Percentiles rank a stretch among this genome's conserved stretches.
Conservation (phyloP, 140 eudicot species). For the Senecio squalidus region DNA sequence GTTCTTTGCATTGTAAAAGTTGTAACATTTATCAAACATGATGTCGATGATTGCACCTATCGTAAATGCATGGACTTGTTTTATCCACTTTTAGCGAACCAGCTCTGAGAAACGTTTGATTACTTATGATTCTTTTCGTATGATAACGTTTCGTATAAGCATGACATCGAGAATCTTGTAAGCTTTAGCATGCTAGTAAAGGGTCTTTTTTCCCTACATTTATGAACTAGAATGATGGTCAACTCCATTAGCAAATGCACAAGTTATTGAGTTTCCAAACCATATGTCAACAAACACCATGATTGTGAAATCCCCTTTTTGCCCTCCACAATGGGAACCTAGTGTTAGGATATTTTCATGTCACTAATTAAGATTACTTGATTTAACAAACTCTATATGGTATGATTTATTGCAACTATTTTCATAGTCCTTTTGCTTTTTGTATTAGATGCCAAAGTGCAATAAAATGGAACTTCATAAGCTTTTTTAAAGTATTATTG, state of each 20-base stretch:
- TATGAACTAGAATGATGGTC: constrained; percentile 35
- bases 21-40: background rate
- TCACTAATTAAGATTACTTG: too few species aligned
- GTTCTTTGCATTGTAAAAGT: background rate
- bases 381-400: too few species aligned
- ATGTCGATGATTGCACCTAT: constrained; percentile 7
- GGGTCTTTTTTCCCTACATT: constrained; percentile 26
- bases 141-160: constrained; percentile 24
- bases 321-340: constrained; percentile 40
- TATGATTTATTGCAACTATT: too few species aligned
- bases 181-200: constrained; percentile 30
- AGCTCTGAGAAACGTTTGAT: constrained; percentile 13
- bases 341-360: constrained; percentile 14
- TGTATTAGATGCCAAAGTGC: too few species aligned
- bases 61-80: constrained; percentile 8
- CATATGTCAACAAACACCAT: constrained; percentile 36
- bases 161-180: constrained; percentile 34
- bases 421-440: too few species aligned
- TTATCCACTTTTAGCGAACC: constrained; percentile 14
- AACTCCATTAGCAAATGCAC: constrained; percentile 36
- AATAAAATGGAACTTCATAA: too few species aligned
- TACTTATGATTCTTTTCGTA: constrained; percentile 24
- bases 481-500: too few species aligned
- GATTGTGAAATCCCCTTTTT: constrained; percentile 30
- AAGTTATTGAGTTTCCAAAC: constrained; percentile 15